A percentile compares a stretch with the other conserved stretches of the same genome.
phyloP scores from a whole-genome alignment of 148 eudicot genomes.

The Silene latifolia region DNA sequence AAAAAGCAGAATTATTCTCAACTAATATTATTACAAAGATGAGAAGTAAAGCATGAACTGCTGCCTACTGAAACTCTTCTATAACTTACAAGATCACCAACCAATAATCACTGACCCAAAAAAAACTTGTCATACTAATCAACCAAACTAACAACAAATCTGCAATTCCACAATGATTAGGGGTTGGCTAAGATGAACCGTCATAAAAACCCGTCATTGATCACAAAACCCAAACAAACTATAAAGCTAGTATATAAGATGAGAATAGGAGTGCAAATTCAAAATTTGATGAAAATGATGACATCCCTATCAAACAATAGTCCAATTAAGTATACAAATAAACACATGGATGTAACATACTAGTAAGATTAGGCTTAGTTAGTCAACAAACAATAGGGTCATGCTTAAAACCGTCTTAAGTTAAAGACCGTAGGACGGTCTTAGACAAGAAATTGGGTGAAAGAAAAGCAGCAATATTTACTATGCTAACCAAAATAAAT shows the following conservation, averaged over 20 bases:
- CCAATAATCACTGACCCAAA: neutral
- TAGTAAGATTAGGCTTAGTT: neutral
- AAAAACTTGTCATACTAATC: neutral
- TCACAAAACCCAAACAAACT: neutral
- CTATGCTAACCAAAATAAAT: no score
- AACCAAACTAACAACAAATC: neutral
- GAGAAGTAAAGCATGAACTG: conserved; percentile 8
- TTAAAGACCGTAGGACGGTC: no score
- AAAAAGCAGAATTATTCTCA: neutral
- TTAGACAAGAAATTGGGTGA: no score
- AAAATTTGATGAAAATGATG: neutral
- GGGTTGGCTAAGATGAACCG: neutral
- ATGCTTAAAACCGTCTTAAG: no score
- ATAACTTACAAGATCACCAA: no score
- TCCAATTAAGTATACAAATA: conserved; percentile 17
- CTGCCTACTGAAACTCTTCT: neutral
- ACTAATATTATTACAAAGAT: neutral
- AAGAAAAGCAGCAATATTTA: no score
- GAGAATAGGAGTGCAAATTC: conserved; percentile 1
- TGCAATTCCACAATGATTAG: neutral
- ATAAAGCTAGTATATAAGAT: neutral
- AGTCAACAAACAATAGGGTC: no score
- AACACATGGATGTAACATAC: neutral
- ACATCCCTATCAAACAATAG: neutral
- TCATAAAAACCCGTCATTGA: neutral